Evolutionary conservation across 257 asterid species (phyloP).

Genomic region (Datura wrightii): DNA sequence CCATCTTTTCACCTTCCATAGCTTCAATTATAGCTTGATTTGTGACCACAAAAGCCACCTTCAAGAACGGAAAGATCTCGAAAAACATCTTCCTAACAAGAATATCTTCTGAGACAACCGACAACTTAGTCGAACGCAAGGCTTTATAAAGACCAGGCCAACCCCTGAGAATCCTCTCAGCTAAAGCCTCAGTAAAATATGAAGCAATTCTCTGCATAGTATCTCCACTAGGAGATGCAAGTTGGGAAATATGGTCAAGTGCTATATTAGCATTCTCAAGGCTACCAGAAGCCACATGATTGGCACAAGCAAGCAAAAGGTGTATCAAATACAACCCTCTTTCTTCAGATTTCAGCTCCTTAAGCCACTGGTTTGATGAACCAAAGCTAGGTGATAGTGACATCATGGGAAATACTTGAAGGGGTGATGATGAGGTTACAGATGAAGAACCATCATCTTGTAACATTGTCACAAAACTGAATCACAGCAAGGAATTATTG

Average conservation of each 20-base stretch:
- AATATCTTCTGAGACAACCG: conserved; percentile 61
- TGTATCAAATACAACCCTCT: conserved; percentile 87
- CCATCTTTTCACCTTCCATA: conserved; percentile 96
- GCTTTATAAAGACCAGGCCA: conserved; percentile 94
- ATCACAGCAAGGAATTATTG: neutral
- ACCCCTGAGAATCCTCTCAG: conserved; percentile 72
- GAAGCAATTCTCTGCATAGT: conserved; percentile 95
- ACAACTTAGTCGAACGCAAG: conserved; percentile 57
- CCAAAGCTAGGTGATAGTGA: conserved; percentile 58
- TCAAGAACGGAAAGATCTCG: conserved; percentile 76
- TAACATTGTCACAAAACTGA: conserved; percentile 54
- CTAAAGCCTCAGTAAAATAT: conserved; percentile 82
- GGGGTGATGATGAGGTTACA: conserved; percentile 68
- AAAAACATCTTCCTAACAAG: conserved; percentile 77
- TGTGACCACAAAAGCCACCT: conserved; percentile 75
- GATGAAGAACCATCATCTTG: conserved; percentile 95
- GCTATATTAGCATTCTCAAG: conserved; percentile 83
- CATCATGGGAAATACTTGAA: conserved; percentile 65
- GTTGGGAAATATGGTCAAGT: conserved; percentile 90
- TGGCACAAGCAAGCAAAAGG: conserved; percentile 79
- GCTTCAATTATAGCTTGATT: conserved; percentile 92
- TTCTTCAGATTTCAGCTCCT: conserved; percentile 87
- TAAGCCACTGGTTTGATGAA: conserved; percentile 82
- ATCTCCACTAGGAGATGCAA: conserved; percentile 83
- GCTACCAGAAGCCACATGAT: conserved; percentile 74